Conservation (phyloP, 495 filamentous ascomycete species). For the Achaetomiella virescens region DNA sequence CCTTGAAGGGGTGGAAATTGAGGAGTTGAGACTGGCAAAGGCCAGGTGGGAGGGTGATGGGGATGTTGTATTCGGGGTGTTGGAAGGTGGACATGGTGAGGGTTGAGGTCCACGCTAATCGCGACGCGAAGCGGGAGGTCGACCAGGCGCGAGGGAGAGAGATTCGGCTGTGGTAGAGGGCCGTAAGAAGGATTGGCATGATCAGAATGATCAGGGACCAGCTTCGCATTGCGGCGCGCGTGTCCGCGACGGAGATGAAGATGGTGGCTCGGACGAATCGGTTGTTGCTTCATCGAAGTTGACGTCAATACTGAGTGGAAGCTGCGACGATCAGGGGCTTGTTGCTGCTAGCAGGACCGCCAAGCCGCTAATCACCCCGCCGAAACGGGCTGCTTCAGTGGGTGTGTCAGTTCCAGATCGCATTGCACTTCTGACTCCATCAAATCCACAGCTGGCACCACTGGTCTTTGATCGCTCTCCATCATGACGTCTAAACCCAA, state of each 20-base stretch:
- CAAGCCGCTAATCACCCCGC: too few species aligned
- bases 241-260: not conserved
- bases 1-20: conserved; percentile 62
- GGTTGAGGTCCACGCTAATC: not conserved
- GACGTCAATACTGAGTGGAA: too few species aligned
- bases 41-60: conserved; percentile 51
- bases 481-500: too few species aligned
- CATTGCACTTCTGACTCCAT: too few species aligned
- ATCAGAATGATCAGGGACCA: not conserved
- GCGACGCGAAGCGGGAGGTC: not conserved
- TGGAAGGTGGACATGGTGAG: conserved; percentile 34
- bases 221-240: not conserved
- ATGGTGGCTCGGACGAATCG: not conserved
- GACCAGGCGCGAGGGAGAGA: not conserved
- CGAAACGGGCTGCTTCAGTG: too few species aligned
- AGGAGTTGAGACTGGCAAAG: conserved; percentile 60
- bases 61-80: conserved; percentile 39
- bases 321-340: too few species aligned
- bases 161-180: conserved; percentile 5
- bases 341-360: too few species aligned
- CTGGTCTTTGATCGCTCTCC: too few species aligned
- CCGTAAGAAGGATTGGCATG: conserved; percentile 5
- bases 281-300: not conserved
- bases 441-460: too few species aligned
- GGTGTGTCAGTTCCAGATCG: too few species aligned